These are phyloP conservation scores for Colletotrichum neosansevieriae DNA, from an alignment of 2,329 filamentous ascomycete genomes.

Conservation along the genomic window DNA sequence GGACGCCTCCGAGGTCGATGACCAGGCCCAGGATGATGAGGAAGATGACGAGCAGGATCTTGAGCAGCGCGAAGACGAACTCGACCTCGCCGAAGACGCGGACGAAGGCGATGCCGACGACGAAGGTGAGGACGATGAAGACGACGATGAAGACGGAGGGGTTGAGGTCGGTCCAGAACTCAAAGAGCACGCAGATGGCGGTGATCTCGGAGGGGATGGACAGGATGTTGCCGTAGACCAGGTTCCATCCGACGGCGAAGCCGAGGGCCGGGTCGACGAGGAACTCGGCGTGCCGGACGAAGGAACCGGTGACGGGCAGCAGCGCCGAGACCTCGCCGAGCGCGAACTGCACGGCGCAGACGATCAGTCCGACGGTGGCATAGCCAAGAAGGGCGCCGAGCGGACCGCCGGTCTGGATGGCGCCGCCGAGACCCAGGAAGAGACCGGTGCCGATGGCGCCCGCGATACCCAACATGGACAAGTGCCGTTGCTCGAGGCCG, in stretches of 20 bases:
- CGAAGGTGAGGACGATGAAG: slow-evolving; percentile 41
- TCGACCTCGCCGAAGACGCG: slow-evolving; percentile 66
- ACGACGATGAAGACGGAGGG: slow-evolving; percentile 43
- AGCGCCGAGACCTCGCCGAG: slow-evolving; percentile 71
- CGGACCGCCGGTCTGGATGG: slow-evolving; percentile 63
- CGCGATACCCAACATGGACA: slow-evolving; percentile 73
- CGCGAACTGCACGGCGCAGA: slow-evolving; percentile 69
- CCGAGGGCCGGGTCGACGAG: slow-evolving; percentile 72
- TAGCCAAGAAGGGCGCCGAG: slow-evolving; percentile 64
- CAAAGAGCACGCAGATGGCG: slow-evolving; percentile 43
- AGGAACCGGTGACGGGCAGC: slow-evolving; percentile 72
- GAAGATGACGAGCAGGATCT: slow-evolving; percentile 65
- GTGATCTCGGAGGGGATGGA: slow-evolving; percentile 52
- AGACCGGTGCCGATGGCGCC: slow-evolving; percentile 72
- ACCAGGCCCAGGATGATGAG: slow-evolving; percentile 73
- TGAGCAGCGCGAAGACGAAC: slow-evolving; percentile 68
- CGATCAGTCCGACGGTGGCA: slow-evolving; percentile 66
- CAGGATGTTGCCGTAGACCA: slow-evolving; percentile 64
- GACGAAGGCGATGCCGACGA: slow-evolving; percentile 41
- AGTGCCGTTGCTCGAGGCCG: slow-evolving; percentile 65
- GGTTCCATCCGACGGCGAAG: slow-evolving; percentile 67
- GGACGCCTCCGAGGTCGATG: slow-evolving; percentile 47
- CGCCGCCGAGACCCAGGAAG: slow-evolving; percentile 69
- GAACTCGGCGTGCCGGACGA: slow-evolving; percentile 70
- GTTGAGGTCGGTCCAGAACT: slow-evolving; percentile 44